Percentiles rank a stretch among this genome's conserved stretches.
Conservation (phyloP, 441 rosid species). For the Corymbia calophylla region DNA sequence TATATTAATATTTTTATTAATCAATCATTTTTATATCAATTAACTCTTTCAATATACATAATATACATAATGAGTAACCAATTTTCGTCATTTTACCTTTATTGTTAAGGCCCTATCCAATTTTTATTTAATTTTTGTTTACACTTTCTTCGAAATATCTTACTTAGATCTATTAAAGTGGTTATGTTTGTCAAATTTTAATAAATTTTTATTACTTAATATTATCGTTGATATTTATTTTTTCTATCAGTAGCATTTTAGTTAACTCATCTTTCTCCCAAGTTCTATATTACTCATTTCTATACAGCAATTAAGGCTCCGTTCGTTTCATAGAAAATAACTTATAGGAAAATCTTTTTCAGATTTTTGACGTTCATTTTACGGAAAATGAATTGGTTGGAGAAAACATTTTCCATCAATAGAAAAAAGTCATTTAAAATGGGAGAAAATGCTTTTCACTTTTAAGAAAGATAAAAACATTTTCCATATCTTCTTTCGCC, state of each 20-base stretch:
- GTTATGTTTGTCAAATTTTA: neutral
- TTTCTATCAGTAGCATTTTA: neutral
- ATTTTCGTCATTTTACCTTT: neutral
- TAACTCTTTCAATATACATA: neutral
- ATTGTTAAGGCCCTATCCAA: neutral
- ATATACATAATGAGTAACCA: neutral
- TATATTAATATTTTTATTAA: too few relatives aligned
- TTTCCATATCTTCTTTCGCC: too few relatives aligned
- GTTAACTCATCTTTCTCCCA: neutral
- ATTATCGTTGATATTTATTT: neutral
- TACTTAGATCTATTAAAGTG: neutral
- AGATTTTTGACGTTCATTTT: too few relatives aligned
- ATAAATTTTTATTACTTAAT: neutral
- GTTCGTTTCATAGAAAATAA: too few relatives aligned
- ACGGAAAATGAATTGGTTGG: too few relatives aligned
- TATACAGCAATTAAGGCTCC: rapidly evolving
- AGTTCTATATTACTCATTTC: neutral
- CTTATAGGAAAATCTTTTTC: too few relatives aligned
- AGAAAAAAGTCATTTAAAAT: too few relatives aligned
- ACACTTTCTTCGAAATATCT: neutral
- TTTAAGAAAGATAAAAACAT: too few relatives aligned
- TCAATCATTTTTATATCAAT: too few relatives aligned
- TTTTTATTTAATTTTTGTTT: neutral
- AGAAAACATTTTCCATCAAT: too few relatives aligned
- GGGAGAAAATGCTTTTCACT: too few relatives aligned